Conservation (phyloP, 2,329 filamentous ascomycete species). For the Sclerotinia sclerotiorum region DNA sequence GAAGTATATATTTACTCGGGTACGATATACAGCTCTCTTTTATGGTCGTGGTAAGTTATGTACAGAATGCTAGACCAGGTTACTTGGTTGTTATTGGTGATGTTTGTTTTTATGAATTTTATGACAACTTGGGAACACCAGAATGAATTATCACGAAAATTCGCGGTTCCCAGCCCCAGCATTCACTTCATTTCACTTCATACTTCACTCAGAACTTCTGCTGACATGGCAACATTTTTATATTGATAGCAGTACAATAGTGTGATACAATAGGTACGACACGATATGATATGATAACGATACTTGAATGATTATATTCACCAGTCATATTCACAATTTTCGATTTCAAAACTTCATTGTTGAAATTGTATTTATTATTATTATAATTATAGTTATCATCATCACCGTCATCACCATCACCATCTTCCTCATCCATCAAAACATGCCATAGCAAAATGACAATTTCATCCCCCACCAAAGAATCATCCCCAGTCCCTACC, state of each 20-base stretch:
- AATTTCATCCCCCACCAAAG: slow-evolving; percentile 32
- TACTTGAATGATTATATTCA: not conserved
- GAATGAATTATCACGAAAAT: slow-evolving; percentile 10
- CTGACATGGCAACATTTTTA: slow-evolving; percentile 2
- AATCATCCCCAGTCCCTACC: slow-evolving; percentile 30
- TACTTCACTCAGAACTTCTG: slow-evolving; percentile 1
- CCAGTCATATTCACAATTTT: not conserved
- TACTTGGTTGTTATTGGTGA: not conserved
- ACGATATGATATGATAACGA: no score
- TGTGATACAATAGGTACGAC: not conserved
- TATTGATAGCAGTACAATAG: not conserved
- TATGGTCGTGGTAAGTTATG: not conserved
- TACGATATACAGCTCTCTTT: no score
- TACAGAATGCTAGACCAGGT: not conserved
- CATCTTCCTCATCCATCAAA: not conserved
- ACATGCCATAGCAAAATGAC: slow-evolving; percentile 20
- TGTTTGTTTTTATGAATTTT: not conserved
- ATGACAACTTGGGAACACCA: not conserved
- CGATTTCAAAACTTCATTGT: not conserved
- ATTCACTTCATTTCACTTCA: not conserved
- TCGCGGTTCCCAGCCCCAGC: not conserved
- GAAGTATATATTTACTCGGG: not conserved
- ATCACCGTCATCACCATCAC: no score
- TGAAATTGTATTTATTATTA: not conserved
- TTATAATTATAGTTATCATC: not conserved